Evolutionary conservation across 202 grass and related monocot genomes (phyloP).

Genomic region (Bolboschoenoplectus hybrid): DNA sequence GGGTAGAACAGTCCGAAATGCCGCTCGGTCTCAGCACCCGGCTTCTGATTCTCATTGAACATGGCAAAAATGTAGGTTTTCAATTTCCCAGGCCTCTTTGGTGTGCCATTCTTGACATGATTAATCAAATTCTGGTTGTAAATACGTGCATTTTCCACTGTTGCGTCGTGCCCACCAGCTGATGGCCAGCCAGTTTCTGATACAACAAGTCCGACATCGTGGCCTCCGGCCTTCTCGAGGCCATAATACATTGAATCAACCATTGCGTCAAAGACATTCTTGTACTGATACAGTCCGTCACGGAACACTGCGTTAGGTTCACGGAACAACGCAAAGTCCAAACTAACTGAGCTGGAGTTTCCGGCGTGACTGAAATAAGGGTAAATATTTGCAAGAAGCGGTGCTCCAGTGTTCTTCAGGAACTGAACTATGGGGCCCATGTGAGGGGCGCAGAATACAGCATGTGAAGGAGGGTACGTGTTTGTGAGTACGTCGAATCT

Average conservation of each 20-base stretch:
- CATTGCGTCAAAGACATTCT: constrained; percentile 54
- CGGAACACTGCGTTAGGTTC: constrained; percentile 24
- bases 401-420: not conserved
- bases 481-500: not conserved
- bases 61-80: too few relatives aligned
- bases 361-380: constrained; percentile 48
- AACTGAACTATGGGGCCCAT: constrained; percentile 29
- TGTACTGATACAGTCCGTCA: constrained; percentile 54
- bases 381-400: constrained; percentile 53
- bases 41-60: too few relatives aligned
- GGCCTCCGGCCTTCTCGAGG: constrained; percentile 39
- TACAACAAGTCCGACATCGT: constrained; percentile 43
- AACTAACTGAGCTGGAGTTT: not conserved
- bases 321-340: constrained; percentile 62
- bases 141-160: constrained; percentile 52
- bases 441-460: constrained; percentile 9
- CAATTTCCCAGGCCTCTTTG: too few relatives aligned
- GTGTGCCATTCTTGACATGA: too few relatives aligned
- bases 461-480: constrained; percentile 40
- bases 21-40: too few relatives aligned
- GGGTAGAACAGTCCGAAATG: too few relatives aligned
- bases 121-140: not conserved
- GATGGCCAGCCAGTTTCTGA: constrained; percentile 82
- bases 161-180: constrained; percentile 44
- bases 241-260: constrained; percentile 57